Base-by-base conservation (phyloP, 2,329 filamentous ascomycete genomes). In the Scolecobasidium constrictum region DNA sequence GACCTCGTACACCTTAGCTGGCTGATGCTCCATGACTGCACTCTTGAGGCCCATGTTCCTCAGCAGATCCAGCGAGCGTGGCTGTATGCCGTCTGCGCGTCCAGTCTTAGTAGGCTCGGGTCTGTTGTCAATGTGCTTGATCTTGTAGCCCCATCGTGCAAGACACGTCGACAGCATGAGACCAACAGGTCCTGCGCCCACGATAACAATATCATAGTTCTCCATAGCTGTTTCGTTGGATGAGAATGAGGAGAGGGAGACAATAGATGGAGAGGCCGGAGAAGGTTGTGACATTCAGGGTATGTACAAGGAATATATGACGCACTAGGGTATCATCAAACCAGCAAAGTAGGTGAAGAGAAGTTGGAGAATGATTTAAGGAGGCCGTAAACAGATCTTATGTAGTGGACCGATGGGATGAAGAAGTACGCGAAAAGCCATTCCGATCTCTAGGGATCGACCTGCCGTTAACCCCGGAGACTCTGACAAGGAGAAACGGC, bases 61-160 rank as follows among this genome's bases (percentile, higher is more conserved):
- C 38, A 94, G 70, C 13, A 94, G 74, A 53, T 94, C 87, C 18
- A 93, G 71, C 0, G 87, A 93, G 31, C 88, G 80, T 28, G 87
- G 87, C 65, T 94, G 87, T 45, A 95, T 93, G 48, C 86, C 87
- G 63, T 94, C 87, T 44, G 87, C 88, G 49, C 87, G 83, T 42
- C 87, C 87, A 16, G 86, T 94, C 2, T 77, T 68, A 11, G 87
- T 94, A 13, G 87, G 87, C 55, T 90, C 83, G 2, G 86, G 71
- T 46, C 87, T 75, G 64, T 93, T 94, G 65, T 94, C 88, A 56
- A 94, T 86, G 64, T 94, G 86, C 69, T 90, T 94, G 62, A 95
- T 86, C 61, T 78, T 86, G 71, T 94, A 95, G 16, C 88, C 88
- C 86, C 87, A 94, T 67, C 87, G 74, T 47, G 86, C 84, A 48